Conservation (phyloP, 2,329 filamentous ascomycete species). For the Phoma herbarum region DNA sequence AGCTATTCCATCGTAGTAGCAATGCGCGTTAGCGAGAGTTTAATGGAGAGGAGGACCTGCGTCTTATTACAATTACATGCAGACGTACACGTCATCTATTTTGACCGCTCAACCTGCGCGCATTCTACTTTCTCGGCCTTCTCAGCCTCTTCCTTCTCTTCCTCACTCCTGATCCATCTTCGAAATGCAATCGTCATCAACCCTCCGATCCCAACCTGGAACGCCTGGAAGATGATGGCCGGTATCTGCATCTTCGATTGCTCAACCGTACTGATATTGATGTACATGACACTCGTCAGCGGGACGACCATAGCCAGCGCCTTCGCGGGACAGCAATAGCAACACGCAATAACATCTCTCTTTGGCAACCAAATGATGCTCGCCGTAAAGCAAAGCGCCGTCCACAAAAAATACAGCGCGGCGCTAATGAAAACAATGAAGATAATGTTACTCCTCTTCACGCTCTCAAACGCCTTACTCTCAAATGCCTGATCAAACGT, state of each 20-base stretch:
- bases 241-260: constrained; percentile 70
- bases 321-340: constrained; percentile 78
- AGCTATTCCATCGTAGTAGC: too few species aligned
- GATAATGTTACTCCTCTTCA: constrained; percentile 68
- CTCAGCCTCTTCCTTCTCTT: constrained; percentile 55
- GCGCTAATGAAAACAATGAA: constrained; percentile 75
- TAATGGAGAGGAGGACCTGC: too few species aligned
- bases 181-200: constrained; percentile 55
- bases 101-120: background rate
- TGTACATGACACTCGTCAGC: constrained; percentile 73
- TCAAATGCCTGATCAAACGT: constrained; percentile 73
- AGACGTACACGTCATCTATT: background rate
- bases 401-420: constrained; percentile 69
- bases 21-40: too few species aligned
- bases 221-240: constrained; percentile 64
- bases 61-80: background rate
- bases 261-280: constrained; percentile 62
- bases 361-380: constrained; percentile 64
- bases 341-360: constrained; percentile 73
- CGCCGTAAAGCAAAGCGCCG: constrained; percentile 67
- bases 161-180: constrained; percentile 61
- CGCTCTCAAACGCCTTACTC: constrained; percentile 66
- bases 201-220: constrained; percentile 55
- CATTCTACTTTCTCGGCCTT: constrained; percentile 17
- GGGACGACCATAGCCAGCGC: constrained; percentile 76